These are phyloP conservation scores for Kluyveromyces starmeri DNA, from an alignment of 805 yeast genomes.

Conservation along the genomic window DNA sequence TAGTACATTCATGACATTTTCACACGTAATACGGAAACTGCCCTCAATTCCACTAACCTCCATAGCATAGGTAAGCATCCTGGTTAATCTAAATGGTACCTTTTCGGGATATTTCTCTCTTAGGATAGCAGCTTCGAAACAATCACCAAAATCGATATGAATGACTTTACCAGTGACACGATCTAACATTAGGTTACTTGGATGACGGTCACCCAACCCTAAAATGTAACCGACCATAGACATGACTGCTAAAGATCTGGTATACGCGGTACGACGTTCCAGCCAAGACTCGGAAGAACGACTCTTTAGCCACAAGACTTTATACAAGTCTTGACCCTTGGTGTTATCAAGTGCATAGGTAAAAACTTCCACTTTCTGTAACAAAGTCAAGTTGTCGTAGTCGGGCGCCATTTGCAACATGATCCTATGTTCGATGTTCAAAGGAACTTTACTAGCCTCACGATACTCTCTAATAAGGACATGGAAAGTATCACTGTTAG, in stretches of 20 bases:
- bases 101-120: conserved; percentile 97
- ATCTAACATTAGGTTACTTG: conserved; percentile 92
- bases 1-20: conserved; percentile 91
- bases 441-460: conserved; percentile 77
- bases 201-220: conserved; percentile 97
- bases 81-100: conserved; percentile 91
- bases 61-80: conserved; percentile 98
- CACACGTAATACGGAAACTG: conserved; percentile 91
- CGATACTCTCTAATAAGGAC: conserved; percentile 86
- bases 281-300: conserved; percentile 96
- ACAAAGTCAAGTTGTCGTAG: conserved; percentile 76
- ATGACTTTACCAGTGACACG: conserved; percentile 90
- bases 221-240: conserved; percentile 97
- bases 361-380: conserved; percentile 94
- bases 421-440: conserved; percentile 89
- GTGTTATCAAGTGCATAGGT: conserved; percentile 93
- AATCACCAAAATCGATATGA: conserved; percentile 98
- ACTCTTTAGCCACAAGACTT: conserved; percentile 93
- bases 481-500: conserved; percentile 94
- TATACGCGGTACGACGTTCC: conserved; percentile 92
- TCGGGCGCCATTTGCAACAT: conserved; percentile 97
- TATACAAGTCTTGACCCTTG: conserved; percentile 90
- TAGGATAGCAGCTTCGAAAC: conserved; percentile 95
- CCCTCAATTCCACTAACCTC: conserved; percentile 99
- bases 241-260: conserved; percentile 95